phyloP scores from a whole-genome alignment of 495 filamentous ascomycete species.

The Achaetomiella virescens region DNA sequence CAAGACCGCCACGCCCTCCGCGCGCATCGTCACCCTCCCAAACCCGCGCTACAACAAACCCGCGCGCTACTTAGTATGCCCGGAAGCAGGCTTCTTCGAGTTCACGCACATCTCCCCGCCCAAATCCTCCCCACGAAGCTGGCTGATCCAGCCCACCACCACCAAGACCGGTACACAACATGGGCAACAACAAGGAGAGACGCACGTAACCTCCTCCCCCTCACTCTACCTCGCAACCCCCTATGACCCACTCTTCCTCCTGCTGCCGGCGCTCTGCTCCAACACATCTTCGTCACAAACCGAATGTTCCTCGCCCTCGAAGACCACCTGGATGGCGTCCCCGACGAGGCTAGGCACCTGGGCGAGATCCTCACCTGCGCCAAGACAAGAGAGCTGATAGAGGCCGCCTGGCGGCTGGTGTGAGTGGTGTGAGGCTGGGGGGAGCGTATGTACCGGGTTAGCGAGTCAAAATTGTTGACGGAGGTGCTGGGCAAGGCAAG shows the following conservation, averaged over 20 bases:
- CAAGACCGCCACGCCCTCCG: conserved; percentile 51
- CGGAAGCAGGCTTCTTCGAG: conserved; percentile 74
- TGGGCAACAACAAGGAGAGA: conserved; percentile 41
- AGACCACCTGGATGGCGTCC: conserved; percentile 67
- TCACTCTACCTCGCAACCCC: conserved; percentile 77
- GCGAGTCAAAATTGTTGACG: conserved; percentile 57
- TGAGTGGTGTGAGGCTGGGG: conserved; percentile 76
- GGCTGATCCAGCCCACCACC: conserved; percentile 45
- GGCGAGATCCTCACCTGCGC: conserved; percentile 49
- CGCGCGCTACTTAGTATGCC: conserved; percentile 74
- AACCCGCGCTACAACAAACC: conserved; percentile 64
- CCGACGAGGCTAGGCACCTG: conserved; percentile 50
- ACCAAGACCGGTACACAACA: neutral
- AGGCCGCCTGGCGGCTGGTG: conserved; percentile 53
- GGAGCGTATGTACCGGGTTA: conserved; percentile 76
- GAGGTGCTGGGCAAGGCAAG: conserved; percentile 67
- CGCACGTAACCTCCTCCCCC: conserved; percentile 48
- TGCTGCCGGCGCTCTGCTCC: conserved; percentile 59
- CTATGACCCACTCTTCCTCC: conserved; percentile 75
- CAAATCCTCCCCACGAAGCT: conserved; percentile 54
- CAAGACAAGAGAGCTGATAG: conserved; percentile 30
- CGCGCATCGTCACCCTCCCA: conserved; percentile 69
- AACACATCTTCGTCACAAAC: conserved; percentile 34
- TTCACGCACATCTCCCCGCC: conserved; percentile 72
- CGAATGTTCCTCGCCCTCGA: conserved; percentile 70